Conservation (phyloP, 257 asterid species). For the Solanum sitiens region DNA sequence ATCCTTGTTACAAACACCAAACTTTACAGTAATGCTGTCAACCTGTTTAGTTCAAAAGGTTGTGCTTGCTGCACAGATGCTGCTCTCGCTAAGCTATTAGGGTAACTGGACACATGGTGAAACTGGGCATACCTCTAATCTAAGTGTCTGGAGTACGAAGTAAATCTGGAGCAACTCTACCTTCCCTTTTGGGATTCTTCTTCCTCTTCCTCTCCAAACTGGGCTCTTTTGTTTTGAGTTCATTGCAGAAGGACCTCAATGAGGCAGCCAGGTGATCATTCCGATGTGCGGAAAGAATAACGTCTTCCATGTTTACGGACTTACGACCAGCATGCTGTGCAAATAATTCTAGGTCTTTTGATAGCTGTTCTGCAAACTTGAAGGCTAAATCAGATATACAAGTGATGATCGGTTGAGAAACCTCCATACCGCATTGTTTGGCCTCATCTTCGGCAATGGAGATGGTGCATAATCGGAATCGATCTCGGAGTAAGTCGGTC, state of each 20-base stretch:
- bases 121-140: neutral
- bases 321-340: conserved; percentile 84
- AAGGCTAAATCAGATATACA: conserved; percentile 82
- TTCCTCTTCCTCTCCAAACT: conserved; percentile 65
- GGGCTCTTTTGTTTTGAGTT: conserved; percentile 69
- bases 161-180: conserved; percentile 25
- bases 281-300: conserved; percentile 87
- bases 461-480: conserved; percentile 74
- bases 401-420: conserved; percentile 69
- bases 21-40: neutral
- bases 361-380: conserved; percentile 84
- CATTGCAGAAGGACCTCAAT: conserved; percentile 58
- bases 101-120: neutral
- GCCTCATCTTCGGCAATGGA: conserved; percentile 83
- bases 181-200: conserved; percentile 44
- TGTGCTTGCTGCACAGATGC: neutral
- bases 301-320: conserved; percentile 94
- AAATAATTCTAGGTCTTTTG: conserved; percentile 82
- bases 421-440: conserved; percentile 61
- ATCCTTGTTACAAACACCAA: neutral
- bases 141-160: conserved; percentile 33
- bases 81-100: neutral
- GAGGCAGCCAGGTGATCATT: conserved; percentile 61
- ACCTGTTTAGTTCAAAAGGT: neutral
- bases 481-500: conserved; percentile 57